Conservation (phyloP, 176 grass and related monocot species). For the Chloris gayana region DNA sequence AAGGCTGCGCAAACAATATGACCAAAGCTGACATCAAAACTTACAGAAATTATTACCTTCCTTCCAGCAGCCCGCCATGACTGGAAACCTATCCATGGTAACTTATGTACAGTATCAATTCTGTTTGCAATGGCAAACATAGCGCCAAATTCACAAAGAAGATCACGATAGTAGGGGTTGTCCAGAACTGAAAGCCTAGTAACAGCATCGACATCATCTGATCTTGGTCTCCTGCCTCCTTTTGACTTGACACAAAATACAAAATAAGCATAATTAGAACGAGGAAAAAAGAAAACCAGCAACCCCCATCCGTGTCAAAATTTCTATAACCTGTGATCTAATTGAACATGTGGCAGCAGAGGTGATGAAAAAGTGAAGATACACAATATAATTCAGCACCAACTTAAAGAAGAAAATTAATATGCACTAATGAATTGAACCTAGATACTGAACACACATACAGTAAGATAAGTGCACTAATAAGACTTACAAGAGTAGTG, state of each 20-base stretch:
- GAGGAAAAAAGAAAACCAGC: background rate
- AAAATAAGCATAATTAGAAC: conserved; percentile 30
- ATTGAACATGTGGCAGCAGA: background rate
- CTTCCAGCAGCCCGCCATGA: conserved; percentile 87
- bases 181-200: conserved; percentile 74
- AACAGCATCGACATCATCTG: conserved; percentile 89
- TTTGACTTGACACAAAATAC: conserved; percentile 72
- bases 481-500: conserved; percentile 75
- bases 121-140: conserved; percentile 85
- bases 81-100: conserved; percentile 99
- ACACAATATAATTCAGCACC: background rate
- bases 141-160: conserved; percentile 88
- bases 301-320: background rate
- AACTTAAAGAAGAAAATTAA: conserved; percentile 16
- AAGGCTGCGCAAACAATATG: conserved; percentile 18
- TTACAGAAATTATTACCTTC: conserved; percentile 54
- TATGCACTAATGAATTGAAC: conserved; percentile 10
- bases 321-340: background rate
- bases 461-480: conserved; percentile 23
- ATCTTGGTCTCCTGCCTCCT: conserved; percentile 73
- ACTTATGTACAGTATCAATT: conserved; percentile 84
- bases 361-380: background rate
- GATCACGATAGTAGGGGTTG: conserved; percentile 68
- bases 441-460: conserved; percentile 9
- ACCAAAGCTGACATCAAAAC: conserved; percentile 16